Evolutionary conservation across 78 protist species (phyloP), one percentile per base, ranked within the genome.

Genomic region (Polysphondylium violaceum): DNA sequence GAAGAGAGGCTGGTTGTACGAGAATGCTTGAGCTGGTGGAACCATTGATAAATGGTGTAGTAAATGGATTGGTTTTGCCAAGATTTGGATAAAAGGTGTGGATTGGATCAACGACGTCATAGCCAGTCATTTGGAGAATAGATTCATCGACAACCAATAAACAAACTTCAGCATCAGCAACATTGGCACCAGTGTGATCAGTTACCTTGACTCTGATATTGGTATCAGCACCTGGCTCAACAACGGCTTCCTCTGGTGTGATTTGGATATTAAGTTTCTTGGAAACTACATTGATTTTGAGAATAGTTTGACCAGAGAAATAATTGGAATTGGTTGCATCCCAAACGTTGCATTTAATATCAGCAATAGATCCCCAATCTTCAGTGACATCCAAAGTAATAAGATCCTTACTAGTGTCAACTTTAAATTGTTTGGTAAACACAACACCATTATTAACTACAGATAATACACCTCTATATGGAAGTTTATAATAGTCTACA

Each of bases 181-280:
- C 91, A 68, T 44, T 60, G 3, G 63, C 21, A 69, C 91, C 91
- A 17, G 3, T 55, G 3, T 21, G 40, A 43, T 83, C 91, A 2
- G n/a, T 31, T 17, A 83, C 91, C 12, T 47, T 40, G 19, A 83
- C 79, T 19, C n/a, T 74, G 43, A 83, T 83, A 36, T 83, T 83
- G 6, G 91, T 83, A n/a, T 74, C 76, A 0, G 81, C 56, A 36
- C 91, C 91, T 50, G 91, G 91, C 33, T 83, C 91, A 31, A 83
- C 91, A 21, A 68, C 71, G 29, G 67, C 91, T n/a, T 83, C 91
- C n/a, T 83, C 91, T 40, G 91, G 91, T 23, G 64, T 56, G 9
- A 83, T 51, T 5, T 27, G 3, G 17, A 83, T 63, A 31, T 19
- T 40, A 8, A 83, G 56, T 59, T 69, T 36, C 40, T 83, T 83